Evolutionary conservation across 495 filamentous ascomycete genomes (phyloP).

Genomic region (Neohortaea acidophila): DNA sequence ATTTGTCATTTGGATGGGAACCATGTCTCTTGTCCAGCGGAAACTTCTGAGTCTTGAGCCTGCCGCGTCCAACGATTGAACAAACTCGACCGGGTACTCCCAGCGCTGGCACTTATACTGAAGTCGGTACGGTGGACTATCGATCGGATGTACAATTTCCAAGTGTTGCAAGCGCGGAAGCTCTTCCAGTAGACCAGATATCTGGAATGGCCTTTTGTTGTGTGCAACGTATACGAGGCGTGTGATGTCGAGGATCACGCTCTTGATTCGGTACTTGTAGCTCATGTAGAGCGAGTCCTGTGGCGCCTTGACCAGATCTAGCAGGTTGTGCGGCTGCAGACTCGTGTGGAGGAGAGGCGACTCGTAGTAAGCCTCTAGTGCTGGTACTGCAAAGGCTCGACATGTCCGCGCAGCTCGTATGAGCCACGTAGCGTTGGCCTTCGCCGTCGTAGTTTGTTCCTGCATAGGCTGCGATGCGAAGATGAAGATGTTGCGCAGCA

Average conservation of each 20-base stretch:
- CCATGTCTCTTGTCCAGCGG: slow-evolving; percentile 45
- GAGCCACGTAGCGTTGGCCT: slow-evolving; percentile 39
- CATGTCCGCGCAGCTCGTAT: slow-evolving; percentile 45
- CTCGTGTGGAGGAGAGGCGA: slow-evolving; percentile 46
- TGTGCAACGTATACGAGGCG: slow-evolving; percentile 23
- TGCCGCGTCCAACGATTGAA: slow-evolving; percentile 36
- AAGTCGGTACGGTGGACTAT: slow-evolving; percentile 43
- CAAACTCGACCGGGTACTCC: slow-evolving; percentile 45
- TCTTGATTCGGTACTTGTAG: slow-evolving; percentile 53
- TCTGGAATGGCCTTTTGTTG: slow-evolving; percentile 29
- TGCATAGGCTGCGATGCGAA: slow-evolving; percentile 48
- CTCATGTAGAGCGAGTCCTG: slow-evolving; percentile 30
- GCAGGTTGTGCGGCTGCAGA: slow-evolving; percentile 34
- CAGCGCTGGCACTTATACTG: slow-evolving; percentile 34
- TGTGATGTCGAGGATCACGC: slow-evolving; percentile 49
- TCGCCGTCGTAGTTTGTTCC: slow-evolving; percentile 20
- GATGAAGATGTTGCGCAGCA: slow-evolving; percentile 53
- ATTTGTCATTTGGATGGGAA: slow-evolving; percentile 40
- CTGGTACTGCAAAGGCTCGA: slow-evolving; percentile 53
- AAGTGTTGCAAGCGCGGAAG: slow-evolving; percentile 37
- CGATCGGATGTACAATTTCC: slow-evolving; percentile 38
- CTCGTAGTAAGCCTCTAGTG: slow-evolving; percentile 57
- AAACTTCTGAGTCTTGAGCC: slow-evolving; percentile 45
- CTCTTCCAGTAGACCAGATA: slow-evolving; percentile 28
- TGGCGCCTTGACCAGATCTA: slow-evolving; percentile 33